phyloP scores from a whole-genome alignment of 2,329 filamentous ascomycete genomes.

The Xylaria sp. region DNA sequence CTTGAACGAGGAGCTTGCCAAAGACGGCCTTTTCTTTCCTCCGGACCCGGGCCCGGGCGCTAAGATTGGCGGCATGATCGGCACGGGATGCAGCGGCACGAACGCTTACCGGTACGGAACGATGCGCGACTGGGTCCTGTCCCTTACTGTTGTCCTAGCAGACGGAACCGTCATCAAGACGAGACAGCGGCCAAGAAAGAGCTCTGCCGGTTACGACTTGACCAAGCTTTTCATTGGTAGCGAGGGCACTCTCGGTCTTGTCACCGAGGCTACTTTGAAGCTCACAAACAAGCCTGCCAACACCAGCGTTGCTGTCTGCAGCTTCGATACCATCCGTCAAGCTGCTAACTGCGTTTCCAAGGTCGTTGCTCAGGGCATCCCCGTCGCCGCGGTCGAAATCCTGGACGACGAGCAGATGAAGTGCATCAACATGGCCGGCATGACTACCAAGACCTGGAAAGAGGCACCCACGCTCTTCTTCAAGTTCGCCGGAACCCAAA shows the following conservation, averaged over 20 bases:
- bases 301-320: conserved; percentile 65
- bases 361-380: conserved; percentile 67
- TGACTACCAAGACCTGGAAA: conserved; percentile 54
- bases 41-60: conserved; percentile 80
- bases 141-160: conserved; percentile 73
- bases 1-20: conserved; percentile 64
- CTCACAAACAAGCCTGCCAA: conserved; percentile 67
- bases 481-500: conserved; percentile 62
- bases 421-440: conserved; percentile 49
- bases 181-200: conserved; percentile 69
- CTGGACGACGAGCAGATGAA: conserved; percentile 74
- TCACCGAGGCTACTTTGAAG: conserved; percentile 74
- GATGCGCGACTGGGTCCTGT: conserved; percentile 84
- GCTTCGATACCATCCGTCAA: conserved; percentile 44
- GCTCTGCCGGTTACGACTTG: conserved; percentile 75
- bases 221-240: conserved; percentile 74
- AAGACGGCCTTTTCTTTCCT: conserved; percentile 73
- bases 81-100: conserved; percentile 62
- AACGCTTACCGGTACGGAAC: conserved; percentile 82
- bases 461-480: conserved; percentile 65
- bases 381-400: conserved; percentile 73
- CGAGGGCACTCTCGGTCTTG: conserved; percentile 75
- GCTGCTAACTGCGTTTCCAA: conserved; percentile 67
- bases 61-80: conserved; percentile 77
- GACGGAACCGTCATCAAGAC: conserved; percentile 80